These are phyloP conservation scores for Besnoitia besnoiti DNA, from an alignment of 169 alveolate genomes.

Conservation along the genomic window DNA sequence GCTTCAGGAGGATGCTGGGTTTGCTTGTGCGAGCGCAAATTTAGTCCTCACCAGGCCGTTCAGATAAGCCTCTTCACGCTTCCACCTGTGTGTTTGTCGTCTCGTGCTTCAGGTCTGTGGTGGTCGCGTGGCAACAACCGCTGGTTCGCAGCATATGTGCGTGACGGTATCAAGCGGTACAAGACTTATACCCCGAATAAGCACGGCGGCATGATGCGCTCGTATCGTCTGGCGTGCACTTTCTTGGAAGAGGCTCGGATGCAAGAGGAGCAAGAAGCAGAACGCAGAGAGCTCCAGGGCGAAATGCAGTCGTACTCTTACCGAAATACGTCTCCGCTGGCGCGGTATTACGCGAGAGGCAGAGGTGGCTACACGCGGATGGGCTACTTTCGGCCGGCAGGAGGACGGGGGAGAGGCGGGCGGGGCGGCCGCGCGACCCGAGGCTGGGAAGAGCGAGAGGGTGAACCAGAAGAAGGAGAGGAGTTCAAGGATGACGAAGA, in stretches of 20 bases:
- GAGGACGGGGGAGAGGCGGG: neutral
- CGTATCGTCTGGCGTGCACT: constrained; percentile 6
- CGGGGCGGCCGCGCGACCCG: neutral
- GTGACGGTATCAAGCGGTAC: neutral
- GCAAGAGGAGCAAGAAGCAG: constrained; percentile 2
- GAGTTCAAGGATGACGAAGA: neutral
- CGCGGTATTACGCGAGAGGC: neutral
- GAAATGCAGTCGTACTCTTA: neutral
- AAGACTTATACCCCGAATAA: constrained; percentile 1
- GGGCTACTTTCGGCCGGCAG: neutral
- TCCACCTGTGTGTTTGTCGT: neutral
- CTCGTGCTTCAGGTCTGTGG: constrained; percentile 10
- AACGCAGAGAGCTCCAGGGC: neutral
- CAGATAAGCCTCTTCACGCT: neutral
- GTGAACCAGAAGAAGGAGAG: neutral
- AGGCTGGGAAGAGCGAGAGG: neutral
- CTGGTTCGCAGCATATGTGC: neutral
- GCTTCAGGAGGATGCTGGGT: neutral
- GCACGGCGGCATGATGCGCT: neutral
- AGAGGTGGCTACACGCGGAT: neutral
- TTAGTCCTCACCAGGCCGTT: neutral
- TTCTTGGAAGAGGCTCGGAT: neutral
- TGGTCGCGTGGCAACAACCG: constrained; percentile 39
- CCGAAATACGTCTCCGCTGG: neutral
- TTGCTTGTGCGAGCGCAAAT: neutral